Evolutionary conservation across 768 basidiomycete genomes (phyloP), one percentile per base, ranked within the genome.

Genomic region (Lactarius trivialis): DNA sequence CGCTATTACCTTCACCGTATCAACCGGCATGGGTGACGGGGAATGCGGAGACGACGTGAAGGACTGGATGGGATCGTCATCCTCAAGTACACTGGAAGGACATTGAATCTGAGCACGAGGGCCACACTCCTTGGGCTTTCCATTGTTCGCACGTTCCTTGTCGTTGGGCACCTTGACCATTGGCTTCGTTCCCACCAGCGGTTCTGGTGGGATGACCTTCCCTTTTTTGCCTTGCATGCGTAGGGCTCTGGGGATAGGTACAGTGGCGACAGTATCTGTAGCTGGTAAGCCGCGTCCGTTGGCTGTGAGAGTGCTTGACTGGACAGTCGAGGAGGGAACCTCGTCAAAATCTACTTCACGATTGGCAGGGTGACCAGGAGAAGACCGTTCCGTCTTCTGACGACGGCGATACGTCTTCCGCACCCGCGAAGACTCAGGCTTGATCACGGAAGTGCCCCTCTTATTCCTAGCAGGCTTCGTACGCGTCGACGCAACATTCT

Each of bases 291-390:
- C 43, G 32, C 37, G 15, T 17, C 8, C 58, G 28, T 65, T 61
- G 30, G 64, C 43, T 6, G 32, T 32, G 21, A 53, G 34, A 6
- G 52, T 41, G 19, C 50, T 33, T 21, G 24, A 34, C 36, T 15
- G 19, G 6, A 21, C n/a, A n/a, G 56, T 59, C 39, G 57, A 43
- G 28, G 54, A 50, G 21, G 67, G 67, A 3, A 67, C 59, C 55
- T 66, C 61, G 39, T 67, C 67, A 53, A 63, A 67, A 32, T 67
- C 65, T 14, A 67, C 56, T n/a, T 55, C 53, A 37, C 48, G 30
- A 24, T 37, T 52, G 26, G 34, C 37, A 9, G 32, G 6, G 26
- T 19, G 55, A 24, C 34, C 39, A 24, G 60, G 55, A 57, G 66
- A 58, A 33, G 53, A 53, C 30, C 12, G 19, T 28, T 53, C 60